Evolutionary conservation across 306 rosid species (phyloP), one percentile per base, ranked within the genome.

Genomic region (Fragaria vesca): DNA sequence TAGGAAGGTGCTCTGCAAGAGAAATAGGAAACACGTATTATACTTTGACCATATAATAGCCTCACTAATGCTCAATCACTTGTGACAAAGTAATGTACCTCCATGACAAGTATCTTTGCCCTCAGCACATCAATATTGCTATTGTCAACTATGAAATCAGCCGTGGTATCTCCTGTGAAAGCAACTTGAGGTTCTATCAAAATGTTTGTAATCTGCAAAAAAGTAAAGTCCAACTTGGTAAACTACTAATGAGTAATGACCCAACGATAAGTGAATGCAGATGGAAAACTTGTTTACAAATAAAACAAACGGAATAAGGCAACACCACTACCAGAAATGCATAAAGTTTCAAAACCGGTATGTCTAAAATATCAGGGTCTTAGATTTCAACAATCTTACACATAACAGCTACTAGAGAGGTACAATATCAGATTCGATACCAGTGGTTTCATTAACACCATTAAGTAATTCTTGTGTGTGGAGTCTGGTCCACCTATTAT

Each of bases 111-210:
- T 81, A 95, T 67, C 83, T 78, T 95, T 20, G 99, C 93, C 79
- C 80, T 87, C 87, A 93, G 82, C 70, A 82, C 91, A 80, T 95
- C 99, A 13, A 73, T 47, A 78, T 94, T 94, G 71, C 58, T 81
- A 80, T 82, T 78, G 75, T 93, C 94, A 66, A 82, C 66, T 68
- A 93, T 89, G 84, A 91, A 93, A 73, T 93, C 97, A 16, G 89
- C 81, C 20, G 72, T 95, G 79, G 98, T 92, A 83, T 92, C 98
- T 66, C 98, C 97, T 0, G 97, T 92, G 91, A 95, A 95, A 79
- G 98, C 98, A 72, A 95, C 73, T 86, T 87, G 90, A 46, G 97
- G 98, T 69, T 91, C 93, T 72, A 85, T 79, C 80, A 86, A 52
- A 62, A 96, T 92, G 84, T 92, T 21, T 66, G 97, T 89, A 77